Base-by-base conservation (phyloP, 352 stramenopile genomes). In the Phytophthora podocarpi region DNA sequence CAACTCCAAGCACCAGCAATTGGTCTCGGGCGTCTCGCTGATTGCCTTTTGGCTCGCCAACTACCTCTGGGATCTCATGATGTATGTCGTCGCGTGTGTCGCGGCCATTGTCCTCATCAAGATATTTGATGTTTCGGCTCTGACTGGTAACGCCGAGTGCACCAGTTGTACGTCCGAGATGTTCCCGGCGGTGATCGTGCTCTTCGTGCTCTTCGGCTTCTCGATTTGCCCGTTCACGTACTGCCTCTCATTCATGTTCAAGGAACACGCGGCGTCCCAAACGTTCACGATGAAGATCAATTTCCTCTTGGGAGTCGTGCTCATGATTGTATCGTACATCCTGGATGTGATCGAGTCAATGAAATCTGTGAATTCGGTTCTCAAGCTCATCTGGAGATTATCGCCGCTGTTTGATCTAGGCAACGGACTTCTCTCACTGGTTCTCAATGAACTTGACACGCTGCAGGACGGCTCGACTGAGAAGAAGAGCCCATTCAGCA, bases 1-100 rank as follows among this genome's bases (percentile, higher is more conserved):
- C 65, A 98, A 98, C 69, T 92, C 96, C 2, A 99, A 99, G 70
- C 97, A 99, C 80, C 89, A 98, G 74, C 93, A 98, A 65, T 90
- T 85, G 70, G 96, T 99, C 23, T 97, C 90, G 0, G 97, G 97
- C 10, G 96, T 98, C 0, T 91, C 88, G 28, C 79, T 98, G 9
- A 63, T 59, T 1, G 90, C 93, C 0, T 99, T 99, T 64, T 99
- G 97, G 97, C 34, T 98, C 3, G 91, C 94, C n/a, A 99, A 97
- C 34, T 98, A 90, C 53, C 45, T 96, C 7, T 99, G 93, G 84
- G 95, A 99, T 67, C 73, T 97, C 26, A 47, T 95, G 20, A 90
- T 95, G 41, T 99, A 98, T 76, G 63, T 97, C 36, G 74, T 98
- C 6, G 78, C 85, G 27, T 82, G 68, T 16, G 65, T 49, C 8